Base-by-base conservation (phyloP, 148 eudicot genomes). In the Rhododendron simsii region DNA sequence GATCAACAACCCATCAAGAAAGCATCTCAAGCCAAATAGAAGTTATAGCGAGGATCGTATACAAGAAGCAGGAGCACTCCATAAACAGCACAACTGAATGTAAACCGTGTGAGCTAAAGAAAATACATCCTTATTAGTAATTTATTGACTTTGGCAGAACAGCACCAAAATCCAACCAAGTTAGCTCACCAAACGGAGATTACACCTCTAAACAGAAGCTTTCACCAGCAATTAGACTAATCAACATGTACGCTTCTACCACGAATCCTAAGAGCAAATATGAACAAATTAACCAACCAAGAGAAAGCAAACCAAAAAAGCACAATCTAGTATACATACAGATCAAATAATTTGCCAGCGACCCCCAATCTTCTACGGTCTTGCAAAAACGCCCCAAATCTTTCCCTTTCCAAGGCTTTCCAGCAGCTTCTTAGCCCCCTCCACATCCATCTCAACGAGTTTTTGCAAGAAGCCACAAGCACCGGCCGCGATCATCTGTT, bases 351-450 rank as follows among this genome's bases (percentile, higher is more conserved):
- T 13, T 45, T 37, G 1, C 2, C 26, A 2, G 20, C 16, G 2
- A 71, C 39, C 76, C 75, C 39, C 13, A 67, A 59, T 63, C 7
- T 37, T 41, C 90, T 89, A 95, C 6, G 91, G 91, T 84, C 91
- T 89, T 18, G 90, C 89, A 23, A 96, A 95, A 85, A 96, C 99
- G 65, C 98, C 96, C 98, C 98, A 96, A 16, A 95, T 87, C 89
- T 93, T 96, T 3, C 98, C 93, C 37, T 87, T 88, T 7, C 94
- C 92, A 9, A 96, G 90, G 20, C 90, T 79, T 13, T 95, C 96
- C 71, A 89, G 84, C 11, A 96, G 89, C 91, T 95, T 95, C 91
- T 92, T 95, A 9, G 98, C 96, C 63, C 98, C 98, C 1, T 93
- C 98, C 5, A 94, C 93, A 35, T 96, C 93, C 86, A 87, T 85